Percentiles rank a stretch among this genome's conserved stretches.
Evolutionary conservation across 1,284 basidiomycete genomes (phyloP).

Genomic region (Caloboletus firmus): DNA sequence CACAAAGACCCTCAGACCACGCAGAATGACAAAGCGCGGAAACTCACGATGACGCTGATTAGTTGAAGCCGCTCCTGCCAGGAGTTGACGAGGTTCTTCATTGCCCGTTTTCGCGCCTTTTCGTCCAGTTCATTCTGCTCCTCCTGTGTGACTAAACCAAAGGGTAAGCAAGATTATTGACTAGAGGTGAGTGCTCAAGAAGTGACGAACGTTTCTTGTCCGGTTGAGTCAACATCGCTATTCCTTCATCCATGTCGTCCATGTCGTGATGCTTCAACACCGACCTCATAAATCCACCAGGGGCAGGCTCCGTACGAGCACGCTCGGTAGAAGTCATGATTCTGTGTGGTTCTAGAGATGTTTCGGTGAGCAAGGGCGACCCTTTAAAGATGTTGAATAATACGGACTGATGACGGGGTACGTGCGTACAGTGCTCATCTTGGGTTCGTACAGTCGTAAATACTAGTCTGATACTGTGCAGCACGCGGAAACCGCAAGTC

Average conservation of each 20-base stretch:
- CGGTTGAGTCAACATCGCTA: slow-evolving; percentile 8
- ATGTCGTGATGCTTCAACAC: slow-evolving; percentile 12
- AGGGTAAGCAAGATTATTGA: neutral
- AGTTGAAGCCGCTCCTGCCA: slow-evolving; percentile 63
- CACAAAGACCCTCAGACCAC: neutral
- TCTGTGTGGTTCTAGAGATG: slow-evolving; percentile 11
- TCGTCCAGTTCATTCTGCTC: slow-evolving; percentile 51
- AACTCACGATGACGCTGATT: slow-evolving; percentile 56
- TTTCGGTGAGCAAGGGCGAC: slow-evolving; percentile 6
- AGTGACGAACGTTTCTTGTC: slow-evolving; percentile 22
- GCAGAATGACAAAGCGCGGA: neutral
- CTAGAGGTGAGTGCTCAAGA: neutral
- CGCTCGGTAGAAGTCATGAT: slow-evolving; percentile 17
- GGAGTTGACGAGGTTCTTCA: slow-evolving; percentile 51
- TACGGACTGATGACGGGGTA: slow-evolving; percentile 8
- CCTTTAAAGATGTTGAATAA: neutral
- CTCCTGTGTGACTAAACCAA: slow-evolving; percentile 43
- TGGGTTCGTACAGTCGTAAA: slow-evolving; percentile 1
- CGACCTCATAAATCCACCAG: slow-evolving; percentile 20
- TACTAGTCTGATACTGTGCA: neutral
- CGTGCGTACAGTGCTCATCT: slow-evolving; percentile 15
- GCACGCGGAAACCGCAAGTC: slow-evolving; percentile 9
- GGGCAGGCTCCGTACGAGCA: slow-evolving; percentile 21
- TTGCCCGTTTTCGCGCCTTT: slow-evolving; percentile 43
- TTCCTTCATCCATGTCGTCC: slow-evolving; percentile 18